phyloP scores from a whole-genome alignment of 106 monocot species.

The Phalaenopsis equestris region DNA sequence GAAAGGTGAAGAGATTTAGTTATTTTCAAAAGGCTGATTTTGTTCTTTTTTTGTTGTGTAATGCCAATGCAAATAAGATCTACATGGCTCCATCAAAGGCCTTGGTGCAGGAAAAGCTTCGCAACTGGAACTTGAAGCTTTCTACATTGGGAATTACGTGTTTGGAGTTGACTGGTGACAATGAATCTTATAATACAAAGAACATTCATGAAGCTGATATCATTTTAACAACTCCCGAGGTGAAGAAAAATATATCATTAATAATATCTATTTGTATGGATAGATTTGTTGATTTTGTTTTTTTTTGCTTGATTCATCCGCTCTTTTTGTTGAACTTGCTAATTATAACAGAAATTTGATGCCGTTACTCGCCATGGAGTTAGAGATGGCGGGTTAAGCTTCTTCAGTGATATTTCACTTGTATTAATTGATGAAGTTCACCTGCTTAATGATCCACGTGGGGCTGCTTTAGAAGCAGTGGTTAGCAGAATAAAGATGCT shows the following conservation, averaged over 20 bases:
- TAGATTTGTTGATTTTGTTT: neutral
- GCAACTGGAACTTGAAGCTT: constrained; percentile 91
- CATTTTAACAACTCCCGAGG: constrained; percentile 94
- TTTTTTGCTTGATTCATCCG: neutral
- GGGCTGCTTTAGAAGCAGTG: constrained; percentile 90
- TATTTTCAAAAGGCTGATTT: neutral
- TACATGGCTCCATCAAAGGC: constrained; percentile 98
- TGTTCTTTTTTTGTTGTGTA: neutral
- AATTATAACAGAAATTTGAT: constrained; percentile 76
- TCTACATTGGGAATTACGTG: constrained; percentile 59
- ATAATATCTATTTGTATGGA: neutral
- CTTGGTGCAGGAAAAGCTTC: constrained; percentile 88
- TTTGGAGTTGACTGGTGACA: constrained; percentile 95
- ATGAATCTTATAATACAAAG: constrained; percentile 53
- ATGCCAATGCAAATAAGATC: constrained; percentile 34
- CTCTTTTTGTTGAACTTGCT: constrained; percentile 1
- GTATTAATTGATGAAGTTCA: constrained; percentile 96
- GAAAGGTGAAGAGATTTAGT: neutral
- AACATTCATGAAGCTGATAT: constrained; percentile 81
- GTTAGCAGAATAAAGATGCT: constrained; percentile 97
- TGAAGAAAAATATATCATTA: constrained; percentile 12
- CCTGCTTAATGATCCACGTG: constrained; percentile 84
- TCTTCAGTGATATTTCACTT: constrained; percentile 93
- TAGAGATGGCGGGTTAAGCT: constrained; percentile 77
- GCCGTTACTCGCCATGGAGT: constrained; percentile 75